These are phyloP conservation scores for Spongispora temasekensis DNA, from an alignment of 1,284 basidiomycete genomes.

Conservation along the genomic window DNA sequence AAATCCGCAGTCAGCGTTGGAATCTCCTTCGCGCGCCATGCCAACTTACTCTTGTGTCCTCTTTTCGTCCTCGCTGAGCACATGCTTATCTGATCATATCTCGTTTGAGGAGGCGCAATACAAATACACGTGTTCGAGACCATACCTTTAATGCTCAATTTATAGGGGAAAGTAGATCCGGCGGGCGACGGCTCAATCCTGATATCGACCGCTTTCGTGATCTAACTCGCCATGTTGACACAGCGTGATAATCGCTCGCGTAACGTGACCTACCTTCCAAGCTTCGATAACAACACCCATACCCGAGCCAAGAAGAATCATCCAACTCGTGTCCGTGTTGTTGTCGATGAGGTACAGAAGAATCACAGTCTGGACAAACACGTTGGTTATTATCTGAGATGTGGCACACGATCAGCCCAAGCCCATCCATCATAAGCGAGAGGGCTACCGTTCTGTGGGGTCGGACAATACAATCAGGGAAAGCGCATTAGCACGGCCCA, in stretches of 20 bases:
- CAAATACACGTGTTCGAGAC: conserved; percentile 19
- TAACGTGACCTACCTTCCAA: conserved; percentile 75
- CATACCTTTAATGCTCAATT: conserved; percentile 76
- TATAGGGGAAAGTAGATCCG: conserved; percentile 76
- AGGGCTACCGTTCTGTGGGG: conserved; percentile 44
- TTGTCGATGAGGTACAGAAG: conserved; percentile 94
- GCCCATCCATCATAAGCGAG: conserved; percentile 11
- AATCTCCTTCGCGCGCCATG: conserved; percentile 10
- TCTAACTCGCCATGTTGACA: conserved; percentile 42
- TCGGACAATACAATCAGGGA: conserved; percentile 13
- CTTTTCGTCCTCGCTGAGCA: conserved; percentile 91
- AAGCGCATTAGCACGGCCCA: conserved; percentile 6
- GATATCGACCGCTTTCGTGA: conserved; percentile 88
- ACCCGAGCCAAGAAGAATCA: conserved; percentile 90
- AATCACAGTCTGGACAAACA: conserved; percentile 88
- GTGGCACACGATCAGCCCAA: conserved; percentile 9
- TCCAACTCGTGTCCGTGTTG: conserved; percentile 93
- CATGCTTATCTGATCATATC: conserved; percentile 76
- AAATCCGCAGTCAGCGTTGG: conserved; percentile 12
- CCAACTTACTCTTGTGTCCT: conserved; percentile 90
- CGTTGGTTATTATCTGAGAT: conserved; percentile 84
- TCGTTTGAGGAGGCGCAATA: conserved; percentile 9
- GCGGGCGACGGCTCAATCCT: conserved; percentile 57
- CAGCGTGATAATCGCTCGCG: conserved; percentile 14
- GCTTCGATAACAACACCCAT: conserved; percentile 91